Conservation (phyloP, 371 early-diverging fungal species). For the Fennellomyces sp. region DNA sequence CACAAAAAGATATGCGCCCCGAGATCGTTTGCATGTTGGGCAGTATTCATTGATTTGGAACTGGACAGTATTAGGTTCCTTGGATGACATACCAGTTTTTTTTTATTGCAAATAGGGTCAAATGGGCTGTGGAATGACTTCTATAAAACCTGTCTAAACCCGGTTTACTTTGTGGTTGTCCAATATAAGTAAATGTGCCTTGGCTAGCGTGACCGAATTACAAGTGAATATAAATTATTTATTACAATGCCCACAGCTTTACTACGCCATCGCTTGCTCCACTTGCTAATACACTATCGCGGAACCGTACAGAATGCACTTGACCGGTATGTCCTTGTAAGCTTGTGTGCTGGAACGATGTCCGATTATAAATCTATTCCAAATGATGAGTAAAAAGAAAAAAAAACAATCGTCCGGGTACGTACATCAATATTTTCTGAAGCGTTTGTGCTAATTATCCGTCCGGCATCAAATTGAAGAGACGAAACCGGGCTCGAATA, state of each 20-base stretch:
- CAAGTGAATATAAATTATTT: background rate
- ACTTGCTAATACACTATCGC: conserved; percentile 53
- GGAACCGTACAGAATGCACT: conserved; percentile 53
- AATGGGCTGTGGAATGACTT: no score
- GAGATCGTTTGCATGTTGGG: no score
- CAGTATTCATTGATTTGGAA: no score
- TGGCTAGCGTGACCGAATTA: no score
- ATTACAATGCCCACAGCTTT: conserved; percentile 58
- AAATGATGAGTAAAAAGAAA: no score
- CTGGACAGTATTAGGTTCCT: no score
- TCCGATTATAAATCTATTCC: conserved; percentile 65
- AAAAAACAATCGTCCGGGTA: background rate
- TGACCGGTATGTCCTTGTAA: conserved; percentile 52
- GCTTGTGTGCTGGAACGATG: conserved; percentile 58
- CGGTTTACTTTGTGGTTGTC: no score
- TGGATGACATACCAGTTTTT: no score
- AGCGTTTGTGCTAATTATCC: conserved; percentile 56
- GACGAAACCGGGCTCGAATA: conserved; percentile 60
- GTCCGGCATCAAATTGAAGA: conserved; percentile 60
- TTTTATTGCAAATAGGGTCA: no score
- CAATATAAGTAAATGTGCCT: no score
- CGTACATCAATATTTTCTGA: conserved; percentile 55
- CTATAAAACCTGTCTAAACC: no score
- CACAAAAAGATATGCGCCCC: no score
- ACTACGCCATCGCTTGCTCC: conserved; percentile 62